Base-by-base conservation (phyloP, 2,329 filamentous ascomycete species). In the Colletotrichum sp. region DNA sequence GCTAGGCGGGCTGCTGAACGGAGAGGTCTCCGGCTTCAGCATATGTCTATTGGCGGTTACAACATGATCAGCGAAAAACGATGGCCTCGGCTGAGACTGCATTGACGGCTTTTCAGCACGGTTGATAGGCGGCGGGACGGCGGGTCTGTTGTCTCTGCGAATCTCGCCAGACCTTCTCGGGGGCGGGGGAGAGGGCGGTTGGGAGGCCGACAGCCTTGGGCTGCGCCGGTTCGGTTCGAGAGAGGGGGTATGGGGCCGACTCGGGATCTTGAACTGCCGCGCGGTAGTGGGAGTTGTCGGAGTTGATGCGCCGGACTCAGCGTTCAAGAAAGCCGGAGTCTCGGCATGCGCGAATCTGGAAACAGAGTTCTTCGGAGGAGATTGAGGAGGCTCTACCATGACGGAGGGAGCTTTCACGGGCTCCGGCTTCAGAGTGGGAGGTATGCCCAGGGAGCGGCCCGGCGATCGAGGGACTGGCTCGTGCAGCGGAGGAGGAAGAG, bases 1-100 rank as follows among this genome's bases (percentile, higher is more conserved):
- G 79, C 92, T 93, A 0, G 96, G 95, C 21, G 96, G 96, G 43
- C 95, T 98, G 80, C 89, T 96, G 82, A 98, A 98, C 0, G 96
- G 96, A 1, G 96, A 98, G 0, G 92, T 82, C 80, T 87, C 85
- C 76, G 87, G 83, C 81, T 84, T 60, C 82, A 87, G 38, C 80
- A 86, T 80, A 58, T 78, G 84, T 80, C 78, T 83, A 77, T 79
- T 72, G 55, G 82, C 77, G 8, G 77, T 71, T 21, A 77, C 78
- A 52, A 72, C 76, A 24, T 69, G 76, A 9, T 82, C 80, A 15
- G 77, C 77, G 13, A 80, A 69, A 72, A 80, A 79, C 13, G 80
- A 80, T 9, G 79, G 74, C 18, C 81, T 80, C 12, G 80, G 30
- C 34, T 78, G 77, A 13, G 48, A 79, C 7, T 82, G 81, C 26